Evolutionary conservation across 164 flowering plant species (phyloP).

Genomic region (Hamamelis virginiana): DNA sequence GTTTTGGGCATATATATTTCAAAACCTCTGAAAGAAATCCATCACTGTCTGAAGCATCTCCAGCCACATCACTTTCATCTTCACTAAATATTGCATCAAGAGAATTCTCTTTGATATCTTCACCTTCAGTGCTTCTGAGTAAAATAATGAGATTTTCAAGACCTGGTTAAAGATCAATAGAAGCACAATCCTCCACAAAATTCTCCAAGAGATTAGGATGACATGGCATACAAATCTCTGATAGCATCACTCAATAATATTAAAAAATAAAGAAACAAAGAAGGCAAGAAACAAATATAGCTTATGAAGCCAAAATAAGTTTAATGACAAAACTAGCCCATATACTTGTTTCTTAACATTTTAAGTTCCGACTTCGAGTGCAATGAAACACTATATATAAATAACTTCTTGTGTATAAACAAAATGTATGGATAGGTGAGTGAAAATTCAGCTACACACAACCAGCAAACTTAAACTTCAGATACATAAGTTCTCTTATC

Average conservation of each 20-base stretch:
- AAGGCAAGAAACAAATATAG: too few species aligned
- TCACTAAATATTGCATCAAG: slow-evolving; percentile 59
- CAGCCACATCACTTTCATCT: slow-evolving; percentile 42
- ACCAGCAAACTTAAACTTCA: too few species aligned
- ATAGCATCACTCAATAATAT: background rate
- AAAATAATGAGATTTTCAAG: slow-evolving; percentile 5
- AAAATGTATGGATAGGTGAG: too few species aligned
- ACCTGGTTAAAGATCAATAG: background rate
- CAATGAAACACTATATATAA: too few species aligned
- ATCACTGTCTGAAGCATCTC: slow-evolving; percentile 80
- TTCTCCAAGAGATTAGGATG: background rate
- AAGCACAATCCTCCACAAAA: background rate
- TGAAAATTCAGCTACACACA: too few species aligned
- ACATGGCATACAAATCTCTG: background rate
- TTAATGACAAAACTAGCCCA: too few species aligned
- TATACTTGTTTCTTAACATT: too few species aligned
- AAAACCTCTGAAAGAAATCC: slow-evolving; percentile 87
- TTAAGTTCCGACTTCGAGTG: too few species aligned
- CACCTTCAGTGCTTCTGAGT: slow-evolving; percentile 38
- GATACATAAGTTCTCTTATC: too few species aligned
- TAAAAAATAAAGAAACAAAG: too few species aligned
- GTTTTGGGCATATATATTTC: slow-evolving; percentile 2
- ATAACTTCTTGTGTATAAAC: too few species aligned
- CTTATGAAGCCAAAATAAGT: too few species aligned
- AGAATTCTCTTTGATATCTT: slow-evolving; percentile 36